Percentiles rank a stretch among this genome's conserved stretches.
phyloP scores from a whole-genome alignment of 176 grass and related monocot species.

The barley (Hordeum vulgare) region MorexV3_pseudomolecules_assembly NC_058519.1:435129085-435129584 shows the following conservation, averaged over 20 bases:
- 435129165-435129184: not conserved
- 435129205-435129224: not conserved
- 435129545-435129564: not conserved
- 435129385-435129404: not conserved
- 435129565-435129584: not conserved
- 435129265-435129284: not conserved
- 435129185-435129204: too few relatives aligned
- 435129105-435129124: conserved; percentile 10
- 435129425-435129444: conserved; percentile 1
- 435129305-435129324: not conserved
- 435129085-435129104: conserved; percentile 13
- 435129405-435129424: conserved; percentile 5
- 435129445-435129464: conserved; percentile 2
- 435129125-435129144: conserved; percentile 10
- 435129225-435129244: conserved; percentile 17
- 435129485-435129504: conserved; percentile 17
- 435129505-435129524: not conserved
- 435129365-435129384: conserved; percentile 19
- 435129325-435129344: conserved; percentile 3
- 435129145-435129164: conserved; percentile 24
- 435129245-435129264: not conserved
- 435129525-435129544: not conserved
- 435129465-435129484: conserved; percentile 29
- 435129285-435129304: not conserved
- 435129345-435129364: not conserved